Base-by-base conservation (phyloP, 2,329 filamentous ascomycete genomes). In the Cercospora berteroae region DNA sequence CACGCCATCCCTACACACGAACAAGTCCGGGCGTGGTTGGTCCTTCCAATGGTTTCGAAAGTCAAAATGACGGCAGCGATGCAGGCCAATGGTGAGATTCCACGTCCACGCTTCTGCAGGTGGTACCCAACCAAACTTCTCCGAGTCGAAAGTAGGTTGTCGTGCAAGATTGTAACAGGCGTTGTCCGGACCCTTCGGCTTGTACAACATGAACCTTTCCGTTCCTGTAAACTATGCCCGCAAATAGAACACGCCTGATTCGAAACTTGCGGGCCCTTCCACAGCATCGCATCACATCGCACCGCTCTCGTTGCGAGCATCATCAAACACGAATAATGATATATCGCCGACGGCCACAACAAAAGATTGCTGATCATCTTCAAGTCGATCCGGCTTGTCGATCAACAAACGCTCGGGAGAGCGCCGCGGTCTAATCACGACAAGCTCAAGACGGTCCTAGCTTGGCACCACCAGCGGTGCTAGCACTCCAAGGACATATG, bases 181-280 rank as follows among this genome's bases (percentile, higher is more conserved):
- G n/a, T 55, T 27, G 23, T 55, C 23, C 13, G 48, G 29, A 23
- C 48, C 48, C 25, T 55, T 16, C 48, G 23, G 48, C 48, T 55
- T n/a, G 48, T 55, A 55, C 48, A 55, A 55, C 48, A 55, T 55
- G 27, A 55, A 55, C 48, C 48, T 55, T 27, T 55, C 48, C 48
- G 48, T 55, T 55, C 48, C 48, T 55, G 48, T 55, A 55, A 55
- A 27, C 48, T n/a, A 25, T 55, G 48, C 48, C 48, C 48, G 23
- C 48, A 55, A 55, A 55, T 55, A 55, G 48, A 55, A 55, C 23
- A 16, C 48, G 48, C 48, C 23, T 55, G 48, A 29, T 29, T 27
- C 20, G 23, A 55, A 55, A n/a, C 23, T 23, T 55, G 29, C 48
- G 48, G 29, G 20, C 48, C 48, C 23, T 29, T 27, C 48, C 12